Base-by-base conservation (phyloP, 2,329 filamentous ascomycete genomes). In the Hypoxylon sp. region DNA sequence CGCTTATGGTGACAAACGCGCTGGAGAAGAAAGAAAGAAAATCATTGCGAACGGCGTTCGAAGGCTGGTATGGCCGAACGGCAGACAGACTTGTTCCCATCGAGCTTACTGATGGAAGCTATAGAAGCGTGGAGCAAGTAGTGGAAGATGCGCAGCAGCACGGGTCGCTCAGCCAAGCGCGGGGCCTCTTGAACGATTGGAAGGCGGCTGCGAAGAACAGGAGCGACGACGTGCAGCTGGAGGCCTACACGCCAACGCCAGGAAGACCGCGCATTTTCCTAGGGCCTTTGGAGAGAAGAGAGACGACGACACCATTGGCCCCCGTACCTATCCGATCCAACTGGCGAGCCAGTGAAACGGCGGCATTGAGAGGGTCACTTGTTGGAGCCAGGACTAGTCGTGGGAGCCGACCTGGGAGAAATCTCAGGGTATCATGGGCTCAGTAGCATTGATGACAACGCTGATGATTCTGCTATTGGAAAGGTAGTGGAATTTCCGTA, bases 391-490 rank as follows among this genome's bases (percentile, higher is more conserved):
- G 67, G 39, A 55, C 56, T 28, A 66, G 64, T 48, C 71, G 69
- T 11, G 56, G 66, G 24, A 65, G 67, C 17, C 71, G 71, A 5
- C 32, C 70, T 2, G 70, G 49, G 59, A 68, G 68, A 67, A 73
- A 75, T 51, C 64, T 76, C 2, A 61, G 74, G 55, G 74, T 76
- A 1, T 76, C 74, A 8, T 76, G 74, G 74, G 74, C 73, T 3
- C 62, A 72, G 56, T 28, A 41, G 46, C 44, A 61, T 56, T 34
- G 30, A 43, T 49, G 55, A 41, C 46, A 55, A 50, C 32, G 13
- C 32, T 57, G 24, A 17, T 46, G 56, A 26, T 19, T 13, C 15
- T 37, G n/a, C n/a, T 41, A 41, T 56, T 48, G 30, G 17, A 44
- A 43, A 30, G 46, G 53, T 28, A 26, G 11, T 30, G 44, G 53